phyloP scores from a whole-genome alignment of 495 filamentous ascomycete genomes.

The Aspergillus baeticus region DNA sequence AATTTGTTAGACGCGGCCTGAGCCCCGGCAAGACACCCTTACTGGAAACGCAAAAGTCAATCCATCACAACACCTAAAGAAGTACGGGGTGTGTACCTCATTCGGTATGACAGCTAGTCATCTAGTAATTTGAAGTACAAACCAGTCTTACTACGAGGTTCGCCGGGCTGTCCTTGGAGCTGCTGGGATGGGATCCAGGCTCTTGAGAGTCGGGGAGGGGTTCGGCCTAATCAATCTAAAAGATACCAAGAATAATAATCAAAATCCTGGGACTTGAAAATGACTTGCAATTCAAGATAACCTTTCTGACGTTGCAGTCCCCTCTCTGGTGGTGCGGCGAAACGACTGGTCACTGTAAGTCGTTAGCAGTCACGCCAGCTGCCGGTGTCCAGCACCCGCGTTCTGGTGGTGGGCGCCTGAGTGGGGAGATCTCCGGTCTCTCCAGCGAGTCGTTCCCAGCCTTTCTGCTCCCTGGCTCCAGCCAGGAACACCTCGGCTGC shows the following conservation, averaged over 20 bases:
- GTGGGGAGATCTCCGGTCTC: slow-evolving; percentile 28
- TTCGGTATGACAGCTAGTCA: not conserved
- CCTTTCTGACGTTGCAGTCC: slow-evolving; percentile 17
- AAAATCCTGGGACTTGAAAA: not conserved
- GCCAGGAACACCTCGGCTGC: slow-evolving; percentile 30
- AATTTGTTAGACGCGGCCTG: slow-evolving; percentile 20
- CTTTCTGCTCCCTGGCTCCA: slow-evolving; percentile 24
- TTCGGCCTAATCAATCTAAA: too few relatives aligned
- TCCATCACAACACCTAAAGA: slow-evolving; percentile 9
- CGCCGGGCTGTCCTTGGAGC: too few relatives aligned
- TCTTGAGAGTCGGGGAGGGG: not conserved
- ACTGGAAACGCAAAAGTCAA: slow-evolving; percentile 25
- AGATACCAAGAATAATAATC: too few relatives aligned
- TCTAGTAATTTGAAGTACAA: not conserved
- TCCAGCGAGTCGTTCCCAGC: slow-evolving; percentile 26
- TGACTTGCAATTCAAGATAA: slow-evolving; percentile 7
- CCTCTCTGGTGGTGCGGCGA: slow-evolving; percentile 4
- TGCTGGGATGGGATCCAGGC: not conserved
- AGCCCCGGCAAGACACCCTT: slow-evolving; percentile 21
- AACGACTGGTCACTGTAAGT: slow-evolving; percentile 20
- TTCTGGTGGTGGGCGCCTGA: slow-evolving; percentile 21
- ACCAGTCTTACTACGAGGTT: not conserved
- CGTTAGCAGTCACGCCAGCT: slow-evolving; percentile 11
- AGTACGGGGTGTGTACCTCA: slow-evolving; percentile 1
- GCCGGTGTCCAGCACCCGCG: slow-evolving; percentile 21